These are phyloP conservation scores for Flaveria bidentis DNA, from an alignment of 129 eudicot species.

Conservation along the genomic window DNA sequence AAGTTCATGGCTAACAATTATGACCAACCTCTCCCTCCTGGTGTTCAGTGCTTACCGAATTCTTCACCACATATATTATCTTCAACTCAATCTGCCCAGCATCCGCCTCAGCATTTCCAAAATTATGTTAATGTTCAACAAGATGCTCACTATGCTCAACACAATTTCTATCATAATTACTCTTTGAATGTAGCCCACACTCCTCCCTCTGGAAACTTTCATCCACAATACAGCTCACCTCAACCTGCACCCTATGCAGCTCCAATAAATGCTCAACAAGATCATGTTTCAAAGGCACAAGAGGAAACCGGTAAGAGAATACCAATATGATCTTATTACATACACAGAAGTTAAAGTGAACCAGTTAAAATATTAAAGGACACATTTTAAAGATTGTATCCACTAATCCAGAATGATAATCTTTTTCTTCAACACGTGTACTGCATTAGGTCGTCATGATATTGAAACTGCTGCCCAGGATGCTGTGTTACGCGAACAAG, in stretches of 20 bases:
- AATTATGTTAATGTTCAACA: constrained; percentile 32
- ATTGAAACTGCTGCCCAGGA: constrained; percentile 78
- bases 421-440: constrained; percentile 3
- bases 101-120: constrained; percentile 44
- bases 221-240: constrained; percentile 40
- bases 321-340: background rate
- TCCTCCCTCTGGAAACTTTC: constrained; percentile 42
- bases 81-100: constrained; percentile 37
- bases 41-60: constrained; percentile 49
- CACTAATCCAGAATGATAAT: constrained; percentile 4
- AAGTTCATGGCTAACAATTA: constrained; percentile 54
- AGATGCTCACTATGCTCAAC: constrained; percentile 30
- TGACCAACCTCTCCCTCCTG: constrained; percentile 77
- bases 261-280: constrained; percentile 24
- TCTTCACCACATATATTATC: constrained; percentile 35
- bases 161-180: constrained; percentile 32
- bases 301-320: constrained; percentile 37
- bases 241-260: constrained; percentile 35
- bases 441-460: constrained; percentile 41
- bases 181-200: constrained; percentile 35
- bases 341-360: background rate
- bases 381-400: constrained; percentile 7
- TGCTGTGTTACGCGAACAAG: constrained; percentile 93
- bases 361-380: background rate
- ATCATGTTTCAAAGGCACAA: constrained; percentile 20